Base-by-base conservation (phyloP, 192 early-diverging fungal species). In the Coemansia biformis region DNA sequence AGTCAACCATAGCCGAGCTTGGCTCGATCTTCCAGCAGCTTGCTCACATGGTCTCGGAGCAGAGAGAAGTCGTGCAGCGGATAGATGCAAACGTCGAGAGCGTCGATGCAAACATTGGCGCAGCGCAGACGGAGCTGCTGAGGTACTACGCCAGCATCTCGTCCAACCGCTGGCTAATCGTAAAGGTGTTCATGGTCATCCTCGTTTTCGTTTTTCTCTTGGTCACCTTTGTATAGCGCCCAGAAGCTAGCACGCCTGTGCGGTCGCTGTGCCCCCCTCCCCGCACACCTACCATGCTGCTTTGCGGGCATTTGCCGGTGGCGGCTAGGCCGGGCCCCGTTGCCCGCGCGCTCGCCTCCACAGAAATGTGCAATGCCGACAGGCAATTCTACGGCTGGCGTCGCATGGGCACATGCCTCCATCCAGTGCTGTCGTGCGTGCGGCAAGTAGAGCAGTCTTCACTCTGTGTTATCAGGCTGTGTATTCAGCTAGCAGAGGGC, bases 1-100 rank as follows among this genome's bases (percentile, higher is more conserved):
- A 99, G 63, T 83, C 85, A 9, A 99, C 96, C 5, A 94, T 99
- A 48, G 87, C 93, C 0, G 96, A 99, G 56, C 82, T 98, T 14
- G 90, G 90, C 5, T 81, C 83, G 48, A 89, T 94, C 26, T 95
- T 92, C 59, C 83, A 83, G 47, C 84, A 91, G 53, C 81, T 95
- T 51, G 88, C 89, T 4, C 76, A 80, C 6, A 86, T 95, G 79
- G 79, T 95, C 5, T 83, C 88, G 11, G 86, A 83, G 42, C 92
- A 95, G 61, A 68, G 90, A 16, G 89, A 95, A 47, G 81, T 83
- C 54, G 88, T 95, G 14, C 89, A 89, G 63, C 81, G 85, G 39
- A 98, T 97, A 57, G 93, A 98, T 64, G 87, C 90, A 41, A 93
- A 98, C 53, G 87, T 93, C 28, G 82, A 90, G 47, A 91, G 90